These are phyloP conservation scores for Chrysophaeum taylorii DNA, from an alignment of 352 stramenopile species.

Conservation along the genomic window DNA sequence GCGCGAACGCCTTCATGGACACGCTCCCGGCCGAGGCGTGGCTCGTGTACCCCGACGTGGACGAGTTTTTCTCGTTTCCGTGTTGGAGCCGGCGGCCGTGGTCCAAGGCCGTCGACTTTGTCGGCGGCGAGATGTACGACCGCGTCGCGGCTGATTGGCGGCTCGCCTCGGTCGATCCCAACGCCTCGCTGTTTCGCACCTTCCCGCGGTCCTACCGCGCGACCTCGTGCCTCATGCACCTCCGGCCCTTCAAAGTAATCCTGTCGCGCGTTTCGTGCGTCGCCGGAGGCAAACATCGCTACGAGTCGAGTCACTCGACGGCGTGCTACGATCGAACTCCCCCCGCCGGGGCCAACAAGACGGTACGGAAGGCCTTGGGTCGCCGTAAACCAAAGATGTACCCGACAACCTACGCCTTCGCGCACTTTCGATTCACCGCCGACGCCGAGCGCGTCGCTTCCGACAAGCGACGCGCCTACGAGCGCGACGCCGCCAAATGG, in stretches of 20 bases:
- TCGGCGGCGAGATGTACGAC: conserved; percentile 2
- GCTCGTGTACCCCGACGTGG: neutral
- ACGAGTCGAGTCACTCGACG: neutral
- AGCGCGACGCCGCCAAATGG: neutral
- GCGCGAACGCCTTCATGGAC: neutral
- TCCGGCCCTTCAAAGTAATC: neutral
- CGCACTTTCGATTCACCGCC: conserved; percentile 2
- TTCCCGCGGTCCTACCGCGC: neutral
- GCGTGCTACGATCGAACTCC: neutral
- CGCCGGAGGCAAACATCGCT: neutral
- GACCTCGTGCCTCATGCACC: neutral
- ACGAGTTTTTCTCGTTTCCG: conserved; percentile 1
- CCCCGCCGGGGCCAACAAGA: too few relatives aligned
- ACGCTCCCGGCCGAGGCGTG: neutral
- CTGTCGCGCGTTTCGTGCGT: neutral
- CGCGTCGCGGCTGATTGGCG: neutral
- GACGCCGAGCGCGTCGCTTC: neutral
- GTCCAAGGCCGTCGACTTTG: neutral
- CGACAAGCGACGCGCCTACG: neutral
- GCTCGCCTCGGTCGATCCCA: neutral
- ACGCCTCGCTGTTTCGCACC: neutral
- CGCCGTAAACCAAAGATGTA: neutral
- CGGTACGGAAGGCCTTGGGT: too few relatives aligned
- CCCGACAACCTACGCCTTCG: neutral
- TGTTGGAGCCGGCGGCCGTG: neutral